Base-by-base conservation (phyloP, 345 rosid species). In the Hibiscus syriacus region DNA sequence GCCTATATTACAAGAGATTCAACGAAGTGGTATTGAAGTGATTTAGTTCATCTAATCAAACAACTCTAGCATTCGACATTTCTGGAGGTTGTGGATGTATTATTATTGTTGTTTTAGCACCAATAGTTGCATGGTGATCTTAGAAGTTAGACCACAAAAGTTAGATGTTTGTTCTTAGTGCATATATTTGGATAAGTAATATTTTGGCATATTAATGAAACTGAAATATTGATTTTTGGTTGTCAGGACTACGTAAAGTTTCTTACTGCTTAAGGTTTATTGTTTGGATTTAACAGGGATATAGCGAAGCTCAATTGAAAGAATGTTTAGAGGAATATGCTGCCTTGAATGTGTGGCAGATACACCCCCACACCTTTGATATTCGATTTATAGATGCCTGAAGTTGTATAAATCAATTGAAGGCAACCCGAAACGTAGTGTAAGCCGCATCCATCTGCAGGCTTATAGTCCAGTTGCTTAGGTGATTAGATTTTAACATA, bases 361-460 rank as follows among this genome's bases (percentile, higher is more conserved):
- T 94, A 70, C 95, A 89, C 77, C 95, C 92, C 36, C 77, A 80
- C 78, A 85, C 96, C 70, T 94, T 94, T 68, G 92, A 94, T 75
- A 89, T 91, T 74, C 87, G 92, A 63, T 91, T 94, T 58, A 94
- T 89, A 66, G 86, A 86, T 72, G 80, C 84, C 19, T 87, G 79
- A 87, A 52, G 26, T 55, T 46, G 39, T 36, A 59, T 64, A 29
- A 70, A 68, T 53, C 50, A 63, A 64, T 57, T 22, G n/a, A 56
- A 43, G 41, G 25, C 16, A 30, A 57, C 13, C 63, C 2, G 58
- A n/a, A n/a, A n/a, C n/a, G n/a, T n/a, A n/a, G n/a, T 10, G 48
- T n/a, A 53, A 46, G 43, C 55, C 7, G 63, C 62, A 16, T 57
- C 39, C 12, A 7, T 30, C 62, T 29, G 41, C 23, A 16, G 1